A percentile compares a stretch with the other conserved stretches of the same genome.
Evolutionary conservation across 768 basidiomycete species (phyloP).

Genomic region (Lactarius quietus): DNA sequence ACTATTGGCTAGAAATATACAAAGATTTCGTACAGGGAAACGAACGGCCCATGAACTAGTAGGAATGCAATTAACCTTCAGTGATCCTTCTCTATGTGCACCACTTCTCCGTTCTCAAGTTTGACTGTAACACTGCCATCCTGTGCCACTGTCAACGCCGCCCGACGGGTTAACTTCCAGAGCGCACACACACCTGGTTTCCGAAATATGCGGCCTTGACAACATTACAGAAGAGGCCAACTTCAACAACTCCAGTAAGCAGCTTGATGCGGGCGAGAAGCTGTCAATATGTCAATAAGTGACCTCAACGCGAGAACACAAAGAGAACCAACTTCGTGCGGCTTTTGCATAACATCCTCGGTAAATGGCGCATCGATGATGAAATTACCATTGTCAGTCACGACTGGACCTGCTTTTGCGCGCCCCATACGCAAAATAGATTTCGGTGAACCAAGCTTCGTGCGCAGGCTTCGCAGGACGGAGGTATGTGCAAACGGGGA

Average conservation of each 20-base stretch:
- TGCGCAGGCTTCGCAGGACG: constrained; percentile 68
- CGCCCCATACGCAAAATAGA: constrained; percentile 91
- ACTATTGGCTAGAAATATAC: constrained; percentile 9
- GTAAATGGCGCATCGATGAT: constrained; percentile 95
- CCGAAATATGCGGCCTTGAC: constrained; percentile 97
- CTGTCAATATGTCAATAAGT: constrained; percentile 37
- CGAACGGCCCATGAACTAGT: background rate
- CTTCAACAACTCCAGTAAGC: constrained; percentile 98
- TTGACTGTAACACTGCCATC: constrained; percentile 18
- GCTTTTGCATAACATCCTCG: constrained; percentile 49
- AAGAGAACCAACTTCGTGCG: constrained; percentile 57
- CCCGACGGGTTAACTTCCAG: background rate
- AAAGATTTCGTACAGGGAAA: background rate
- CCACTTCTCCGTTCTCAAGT: constrained; percentile 10
- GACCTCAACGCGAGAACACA: constrained; percentile 37
- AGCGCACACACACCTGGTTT: constrained; percentile 54
- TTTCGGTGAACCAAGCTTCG: constrained; percentile 54
- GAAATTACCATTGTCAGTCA: constrained; percentile 97
- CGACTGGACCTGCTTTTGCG: constrained; percentile 92
- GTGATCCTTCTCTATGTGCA: constrained; percentile 7
- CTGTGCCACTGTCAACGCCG: constrained; percentile 8
- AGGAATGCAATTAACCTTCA: constrained; percentile 6
- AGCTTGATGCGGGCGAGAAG: constrained; percentile 82
- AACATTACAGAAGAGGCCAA: constrained; percentile 93
- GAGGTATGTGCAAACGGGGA: constrained; percentile 94